Evolutionary conservation across 108 stramenopile genomes (phyloP), one percentile per base, ranked within the genome.

Genomic region (Fragilariopsis cylindrus): DNA sequence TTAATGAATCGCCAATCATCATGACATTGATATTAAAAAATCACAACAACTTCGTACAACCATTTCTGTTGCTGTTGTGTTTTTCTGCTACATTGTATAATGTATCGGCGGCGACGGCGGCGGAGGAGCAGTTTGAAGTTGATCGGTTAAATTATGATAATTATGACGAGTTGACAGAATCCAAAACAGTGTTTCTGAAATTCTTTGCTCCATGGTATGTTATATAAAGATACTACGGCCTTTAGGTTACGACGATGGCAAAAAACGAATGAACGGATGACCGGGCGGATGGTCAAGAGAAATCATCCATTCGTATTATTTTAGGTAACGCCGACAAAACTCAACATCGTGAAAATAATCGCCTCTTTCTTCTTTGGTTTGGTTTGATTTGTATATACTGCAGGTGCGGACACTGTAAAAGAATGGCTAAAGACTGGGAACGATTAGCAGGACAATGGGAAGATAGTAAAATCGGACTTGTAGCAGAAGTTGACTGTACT

Each of bases 401-500:
- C 64, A 77, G 81, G 87, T 90, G 89, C 64, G 84, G 87, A 21
- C 86, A 88, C 70, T 90, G 82, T 77, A 88, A 88, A 62, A 80
- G 76, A 68, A 69, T 90, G 70, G 76, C 70, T 46, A 77, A 82
- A 0, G 87, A 89, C 69, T 81, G 94, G 92, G 90, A 95, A 49
- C 86, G 85, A 69, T 85, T 95, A n/a, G 81, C 84, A 7, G 82
- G 78, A 64, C 85, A 86, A 53, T 89, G 75, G 72, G 77, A 76
- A 4, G 85, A 62, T 3, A 54, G 70, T 52, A 65, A 81, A 81
- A 52, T 68, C 71, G 78, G 79, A 71, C 63, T 91, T 81, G 73
- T 96, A 76, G 79, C 85, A 69, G 81, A 92, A 77, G 93, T 97
- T 44, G 88, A 95, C 86, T 85, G 87, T 64, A 88, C 85, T 7